Evolutionary conservation across 306 rosid genomes (phyloP).

Genomic region (Rosa rugosa): DNA sequence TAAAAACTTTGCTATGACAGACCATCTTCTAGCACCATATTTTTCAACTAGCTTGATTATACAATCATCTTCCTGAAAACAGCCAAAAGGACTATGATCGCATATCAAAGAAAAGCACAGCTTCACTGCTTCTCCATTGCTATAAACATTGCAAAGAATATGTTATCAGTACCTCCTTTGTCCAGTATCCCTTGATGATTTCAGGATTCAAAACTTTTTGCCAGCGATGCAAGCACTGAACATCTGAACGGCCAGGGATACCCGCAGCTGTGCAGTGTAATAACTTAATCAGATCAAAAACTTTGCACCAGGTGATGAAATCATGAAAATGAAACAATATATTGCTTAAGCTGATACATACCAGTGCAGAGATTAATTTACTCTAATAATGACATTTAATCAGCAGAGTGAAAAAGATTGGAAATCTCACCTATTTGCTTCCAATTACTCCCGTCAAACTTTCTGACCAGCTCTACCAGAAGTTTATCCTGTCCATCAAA

Average conservation of each 20-base stretch:
- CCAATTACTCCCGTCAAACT: slow-evolving; percentile 47
- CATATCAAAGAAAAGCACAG: not conserved
- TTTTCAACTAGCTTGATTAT: slow-evolving; percentile 44
- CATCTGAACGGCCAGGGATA: slow-evolving; percentile 46
- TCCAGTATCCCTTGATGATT: slow-evolving; percentile 60
- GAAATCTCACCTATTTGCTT: slow-evolving; percentile 44
- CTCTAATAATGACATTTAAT: not conserved
- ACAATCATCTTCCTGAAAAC: slow-evolving; percentile 55
- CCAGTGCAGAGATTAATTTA: too few relatives aligned
- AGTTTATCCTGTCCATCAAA: slow-evolving; percentile 50
- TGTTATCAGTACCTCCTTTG: slow-evolving; percentile 48
- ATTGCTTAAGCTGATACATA: not conserved
- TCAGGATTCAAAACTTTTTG: slow-evolving; percentile 59
- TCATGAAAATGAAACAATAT: not conserved
- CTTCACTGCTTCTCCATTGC: not conserved
- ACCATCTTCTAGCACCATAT: slow-evolving; percentile 56
- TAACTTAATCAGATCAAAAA: not conserved
- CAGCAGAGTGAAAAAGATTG: not conserved
- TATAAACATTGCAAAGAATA: slow-evolving; percentile 7
- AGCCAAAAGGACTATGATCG: slow-evolving; percentile 4
- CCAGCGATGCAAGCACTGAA: slow-evolving; percentile 64
- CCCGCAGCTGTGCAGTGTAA: slow-evolving; percentile 34
- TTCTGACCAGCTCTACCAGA: slow-evolving; percentile 46
- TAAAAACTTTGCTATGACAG: slow-evolving; percentile 45
- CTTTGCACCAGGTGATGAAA: not conserved